A percentile compares a stretch with the other conserved stretches of the same genome.
Evolutionary conservation across 2,329 filamentous ascomycete species (phyloP).

Genomic region (Scortechinia acanthostroma): DNA sequence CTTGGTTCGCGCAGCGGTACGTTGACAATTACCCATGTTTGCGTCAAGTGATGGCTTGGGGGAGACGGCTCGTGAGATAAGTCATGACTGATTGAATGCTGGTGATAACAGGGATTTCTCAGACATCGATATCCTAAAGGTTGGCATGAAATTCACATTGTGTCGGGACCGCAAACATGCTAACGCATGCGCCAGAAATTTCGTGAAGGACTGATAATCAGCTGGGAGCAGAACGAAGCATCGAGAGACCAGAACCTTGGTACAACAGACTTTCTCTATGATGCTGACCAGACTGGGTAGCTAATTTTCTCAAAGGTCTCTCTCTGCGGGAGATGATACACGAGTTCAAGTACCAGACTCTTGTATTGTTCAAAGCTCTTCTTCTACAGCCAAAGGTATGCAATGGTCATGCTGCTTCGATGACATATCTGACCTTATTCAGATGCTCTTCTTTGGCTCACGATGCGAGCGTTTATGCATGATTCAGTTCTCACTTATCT

Average conservation of each 20-base stretch:
- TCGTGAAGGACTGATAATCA: slow-evolving; percentile 47
- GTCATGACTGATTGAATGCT: neutral
- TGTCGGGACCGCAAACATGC: too few species aligned
- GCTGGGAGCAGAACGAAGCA: slow-evolving; percentile 40
- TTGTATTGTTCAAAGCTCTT: neutral
- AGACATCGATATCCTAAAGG: slow-evolving; percentile 56
- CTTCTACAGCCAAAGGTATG: slow-evolving; percentile 7
- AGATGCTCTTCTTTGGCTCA: slow-evolving; percentile 73
- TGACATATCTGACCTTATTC: slow-evolving; percentile 2
- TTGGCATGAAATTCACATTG: slow-evolving; percentile 13
- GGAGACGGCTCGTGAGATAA: neutral
- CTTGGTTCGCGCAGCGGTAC: slow-evolving; percentile 61
- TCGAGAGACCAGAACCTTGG: slow-evolving; percentile 54
- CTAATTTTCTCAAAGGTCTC: slow-evolving; percentile 29
- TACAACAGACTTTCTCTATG: too few species aligned
- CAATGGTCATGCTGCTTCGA: neutral
- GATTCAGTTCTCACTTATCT: slow-evolving; percentile 70
- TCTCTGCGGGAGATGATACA: slow-evolving; percentile 51
- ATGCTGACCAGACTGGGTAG: slow-evolving; percentile 4
- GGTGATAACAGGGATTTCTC: slow-evolving; percentile 42
- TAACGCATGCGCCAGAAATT: slow-evolving; percentile 37
- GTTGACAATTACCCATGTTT: too few species aligned
- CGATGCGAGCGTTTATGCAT: slow-evolving; percentile 69
- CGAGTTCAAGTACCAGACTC: slow-evolving; percentile 50
- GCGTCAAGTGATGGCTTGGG: slow-evolving; percentile 1